These are phyloP conservation scores for Amaranthus palmeri DNA, from an alignment of 148 eudicot species.

Conservation along the genomic window DNA sequence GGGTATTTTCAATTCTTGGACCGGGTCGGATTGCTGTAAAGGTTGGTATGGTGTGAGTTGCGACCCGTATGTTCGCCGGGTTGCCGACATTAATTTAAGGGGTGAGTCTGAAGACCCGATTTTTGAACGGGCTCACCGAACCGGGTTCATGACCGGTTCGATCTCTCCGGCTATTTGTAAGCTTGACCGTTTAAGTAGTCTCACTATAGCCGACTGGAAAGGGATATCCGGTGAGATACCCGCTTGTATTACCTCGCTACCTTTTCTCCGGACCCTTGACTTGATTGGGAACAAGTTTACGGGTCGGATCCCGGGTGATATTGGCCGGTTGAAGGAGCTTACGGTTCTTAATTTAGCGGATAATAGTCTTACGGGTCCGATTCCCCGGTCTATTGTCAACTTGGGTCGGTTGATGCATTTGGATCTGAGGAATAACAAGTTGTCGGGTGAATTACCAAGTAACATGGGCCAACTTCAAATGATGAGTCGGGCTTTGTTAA, in stretches of 20 bases:
- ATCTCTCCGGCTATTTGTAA: constrained; percentile 65
- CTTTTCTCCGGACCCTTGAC: constrained; percentile 59
- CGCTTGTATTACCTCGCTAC: constrained; percentile 40
- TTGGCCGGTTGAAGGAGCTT: constrained; percentile 59
- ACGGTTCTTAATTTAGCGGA: constrained; percentile 78
- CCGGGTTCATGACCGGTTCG: constrained; percentile 82
- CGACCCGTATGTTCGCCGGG: constrained; percentile 49
- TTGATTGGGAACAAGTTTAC: constrained; percentile 56
- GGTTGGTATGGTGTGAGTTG: constrained; percentile 84
- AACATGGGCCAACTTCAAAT: constrained; percentile 54
- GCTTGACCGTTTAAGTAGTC: constrained; percentile 56
- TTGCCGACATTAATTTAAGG: constrained; percentile 76
- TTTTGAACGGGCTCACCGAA: constrained; percentile 49
- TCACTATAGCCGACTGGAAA: constrained; percentile 86
- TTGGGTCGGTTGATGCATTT: constrained; percentile 59
- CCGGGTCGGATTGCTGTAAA: constrained; percentile 65
- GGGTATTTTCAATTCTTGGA: constrained; percentile 84
- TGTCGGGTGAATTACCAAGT: constrained; percentile 51
- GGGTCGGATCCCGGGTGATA: constrained; percentile 54
- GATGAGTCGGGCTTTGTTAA: constrained; percentile 73
- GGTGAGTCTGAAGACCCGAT: constrained; percentile 83
- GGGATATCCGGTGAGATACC: constrained; percentile 78
- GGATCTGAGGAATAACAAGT: constrained; percentile 56
- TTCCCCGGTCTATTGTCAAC: constrained; percentile 55
- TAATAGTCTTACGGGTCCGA: constrained; percentile 44